Base-by-base conservation (phyloP, 2,329 filamentous ascomycete genomes). In the Penicillium verrucosum region DNA sequence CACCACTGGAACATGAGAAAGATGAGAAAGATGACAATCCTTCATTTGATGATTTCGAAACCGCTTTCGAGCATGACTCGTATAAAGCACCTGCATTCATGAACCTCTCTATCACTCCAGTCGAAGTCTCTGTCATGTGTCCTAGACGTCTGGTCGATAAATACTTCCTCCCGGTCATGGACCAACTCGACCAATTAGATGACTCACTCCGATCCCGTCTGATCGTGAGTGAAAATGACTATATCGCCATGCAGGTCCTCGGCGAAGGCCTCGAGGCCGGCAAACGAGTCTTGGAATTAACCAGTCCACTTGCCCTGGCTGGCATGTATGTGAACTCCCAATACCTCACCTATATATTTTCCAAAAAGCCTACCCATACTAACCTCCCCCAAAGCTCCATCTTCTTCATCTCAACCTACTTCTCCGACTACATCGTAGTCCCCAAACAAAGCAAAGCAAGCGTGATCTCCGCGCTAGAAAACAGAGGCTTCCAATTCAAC, bases 341-440 rank as follows among this genome's bases (percentile, higher is more conserved):
- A 40, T 3, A 21, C 11, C 32, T 8, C 38, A 18, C 14, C 3
- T 10, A 5, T 21, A 25, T 23, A 41, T 49, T 29, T 1, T 29
- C 27, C 10, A 30, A 32, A 32, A 47, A 21, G 10, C 14, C 45
- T 14, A 16, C 12, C 25, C 25, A 32, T 37, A 57, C 63, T 65
- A 56, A 65, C 58, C 54, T 5, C 53, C 51, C 51, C 41, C 21
- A 49, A 45, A 86, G 84, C 51, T 90, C 93, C 51, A 96, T 99
- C 70, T 97, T 97, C 80, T 97, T 97, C 82, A 96, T 97, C 73
- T 97, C 93, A 4, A 97, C 92, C 32, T 99, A 97, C 76, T 97
- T 96, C 76, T 94, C 90, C 34, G 93, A 99, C 77, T 97, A 96
- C 75, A 95, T 99, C 66, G 82, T 97, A 36, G 91, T 97, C 1